Conservation (phyloP, 2,329 filamentous ascomycete genomes). For the Cladosporium austrohemisphaericum region DNA sequence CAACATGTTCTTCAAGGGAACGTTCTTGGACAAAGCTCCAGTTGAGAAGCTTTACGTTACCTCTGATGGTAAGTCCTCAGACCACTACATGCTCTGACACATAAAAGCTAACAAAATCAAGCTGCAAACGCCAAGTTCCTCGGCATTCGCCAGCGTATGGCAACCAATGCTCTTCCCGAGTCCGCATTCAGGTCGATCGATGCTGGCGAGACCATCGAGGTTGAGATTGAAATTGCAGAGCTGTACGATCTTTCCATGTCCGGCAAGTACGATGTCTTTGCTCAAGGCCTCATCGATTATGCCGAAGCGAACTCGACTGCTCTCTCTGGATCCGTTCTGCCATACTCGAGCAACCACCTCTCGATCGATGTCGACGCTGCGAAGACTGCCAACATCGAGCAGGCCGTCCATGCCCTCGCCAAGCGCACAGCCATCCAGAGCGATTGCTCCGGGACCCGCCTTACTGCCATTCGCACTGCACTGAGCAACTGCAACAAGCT, state of each 20-base stretch:
- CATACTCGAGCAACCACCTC: slow-evolving; percentile 58
- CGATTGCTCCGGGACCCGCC: slow-evolving; percentile 46
- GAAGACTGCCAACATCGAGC: slow-evolving; percentile 50
- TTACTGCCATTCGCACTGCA: slow-evolving; percentile 47
- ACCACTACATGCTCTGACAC: no score
- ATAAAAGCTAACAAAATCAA: not conserved
- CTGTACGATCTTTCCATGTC: slow-evolving; percentile 38
- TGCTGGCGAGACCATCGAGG: slow-evolving; percentile 48
- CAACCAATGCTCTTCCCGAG: slow-evolving; percentile 43
- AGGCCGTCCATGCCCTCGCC: slow-evolving; percentile 40
- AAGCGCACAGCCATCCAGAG: slow-evolving; percentile 53
- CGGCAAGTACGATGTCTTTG: slow-evolving; percentile 49
- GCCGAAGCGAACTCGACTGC: slow-evolving; percentile 51
- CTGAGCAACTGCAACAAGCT: slow-evolving; percentile 53
- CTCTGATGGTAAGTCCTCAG: slow-evolving; percentile 17
- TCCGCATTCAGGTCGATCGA: slow-evolving; percentile 51
- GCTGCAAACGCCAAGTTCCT: slow-evolving; percentile 40
- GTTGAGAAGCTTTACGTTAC: slow-evolving; percentile 26
- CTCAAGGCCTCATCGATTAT: slow-evolving; percentile 55
- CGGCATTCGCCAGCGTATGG: slow-evolving; percentile 51
- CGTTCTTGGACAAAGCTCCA: slow-evolving; percentile 25
- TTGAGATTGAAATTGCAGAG: slow-evolving; percentile 54
- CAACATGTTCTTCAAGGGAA: slow-evolving; percentile 27
- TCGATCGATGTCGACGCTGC: slow-evolving; percentile 55
- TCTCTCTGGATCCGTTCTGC: slow-evolving; percentile 50